Base-by-base conservation (phyloP, 1,284 basidiomycete species). In the Melanopsichium pennsylvanicum region DNA sequence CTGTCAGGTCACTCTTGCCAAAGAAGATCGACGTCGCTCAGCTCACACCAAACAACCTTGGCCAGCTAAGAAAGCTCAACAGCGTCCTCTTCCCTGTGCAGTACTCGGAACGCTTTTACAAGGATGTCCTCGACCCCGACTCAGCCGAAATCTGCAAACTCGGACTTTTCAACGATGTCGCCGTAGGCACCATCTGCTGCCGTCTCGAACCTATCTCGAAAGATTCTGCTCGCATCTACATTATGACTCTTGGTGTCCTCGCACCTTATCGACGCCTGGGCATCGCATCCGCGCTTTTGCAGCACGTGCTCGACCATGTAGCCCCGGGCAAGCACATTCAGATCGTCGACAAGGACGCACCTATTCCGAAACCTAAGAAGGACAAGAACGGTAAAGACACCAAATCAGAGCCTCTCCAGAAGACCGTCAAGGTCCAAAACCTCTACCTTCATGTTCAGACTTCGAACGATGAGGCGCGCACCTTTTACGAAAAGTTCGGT, bases 161-260 rank as follows among this genome's bases (percentile, higher is more conserved):
- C n/a, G 78, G 78, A 22, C 76, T 80, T 31, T 83, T 82, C 75
- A 82, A 83, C 51, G 82, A 83, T 46, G 71, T 83, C 15, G 76
- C 82, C 11, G 82, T 82, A 16, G 81, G 78, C 15, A 76, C 78
- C 48, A 60, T 83, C 37, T 76, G 79, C 37, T 81, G 76, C 45
- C 73, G 81, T 9, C 52, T 82, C 27, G 82, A 83, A 49, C 63
- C 38, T 8, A 59, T 61, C 26, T 68, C 60, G 13, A 51, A 47
- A 13, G 47, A 60, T 18, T 49, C 37, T 2, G 78, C 74, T 16
- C 75, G 74, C 16, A 72, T 83, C 21, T 82, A 83, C 70, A 75
- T 83, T 49, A 82, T 82, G 81, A 82, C 81, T 3, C 72, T 83
- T n/a, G 82, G 81, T 16, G 81, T 82, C 4, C 70, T 83, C 5